Base-by-base conservation (phyloP, 148 eudicot genomes). In the Cornus controversa region DNA sequence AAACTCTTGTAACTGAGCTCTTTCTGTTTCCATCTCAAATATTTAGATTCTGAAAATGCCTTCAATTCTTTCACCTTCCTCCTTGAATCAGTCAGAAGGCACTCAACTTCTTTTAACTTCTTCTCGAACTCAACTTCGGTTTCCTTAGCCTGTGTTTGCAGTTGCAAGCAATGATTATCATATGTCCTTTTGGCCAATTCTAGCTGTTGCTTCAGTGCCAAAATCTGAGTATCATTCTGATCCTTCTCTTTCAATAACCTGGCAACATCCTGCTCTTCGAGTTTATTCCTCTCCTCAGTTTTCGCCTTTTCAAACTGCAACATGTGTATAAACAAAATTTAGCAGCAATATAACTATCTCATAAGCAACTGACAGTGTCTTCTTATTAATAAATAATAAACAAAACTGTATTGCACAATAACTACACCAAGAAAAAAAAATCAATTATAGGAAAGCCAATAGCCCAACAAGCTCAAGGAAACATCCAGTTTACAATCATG, bases 1-100 rank as follows among this genome's bases (percentile, higher is more conserved):
- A 92, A 87, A 85, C 77, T 75, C 76, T 78, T 81, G 84, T 88
- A 90, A 67, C 78, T 83, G 36, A 79, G 87, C 68, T 93, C 98
- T 82, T 87, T 91, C 74, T 75, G 89, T 79, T 83, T 89, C 88
- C 93, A 88, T 78, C 82, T 80, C 77, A 75, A 80, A 66, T 72
- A 87, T 82, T 92, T 90, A 10, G 85, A 89, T 80, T 89, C 89
- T 66, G 93, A 78, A 47, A 78, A 84, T 27, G 82, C 87, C 90
- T 93, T 93, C 24, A 93, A 85, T 86, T 93, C 91, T 67, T 90
- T 83, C 65, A 90, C 90, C 78, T 88, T 91, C 67, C 87, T 89
- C 69, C 80, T 86, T 83, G 98, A 86, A 80, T 88, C 92, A 78
- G 75, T 74, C 70, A 93, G 79, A 79, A 84, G 90, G 70, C 68